Base-by-base conservation (phyloP, 192 early-diverging fungal species). In the Geosiphon pyriformis region DNA sequence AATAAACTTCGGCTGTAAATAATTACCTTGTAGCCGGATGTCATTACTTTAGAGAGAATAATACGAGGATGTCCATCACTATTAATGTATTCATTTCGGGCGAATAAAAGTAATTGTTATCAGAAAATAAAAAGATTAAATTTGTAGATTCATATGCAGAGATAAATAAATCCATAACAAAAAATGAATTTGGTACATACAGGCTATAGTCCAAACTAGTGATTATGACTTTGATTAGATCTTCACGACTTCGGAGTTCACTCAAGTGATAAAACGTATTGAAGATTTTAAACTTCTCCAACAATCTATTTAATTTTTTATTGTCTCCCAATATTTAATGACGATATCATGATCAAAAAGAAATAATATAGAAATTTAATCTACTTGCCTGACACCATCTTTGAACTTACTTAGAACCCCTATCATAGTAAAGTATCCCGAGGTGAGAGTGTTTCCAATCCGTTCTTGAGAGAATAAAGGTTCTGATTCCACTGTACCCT, bases 11-110 rank as follows among this genome's bases (percentile, higher is more conserved):
- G n/a, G n/a, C n/a, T n/a, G n/a, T n/a, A n/a, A n/a, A n/a, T 2
- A 47, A 15, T 49, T 33, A 83, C 81, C 48, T 92, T 92, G 64
- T 94, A 89, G 0, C 89, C 88, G 6, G 88, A 90, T 1, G 90
- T 90, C 85, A 93, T 87, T 15, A 94, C 75, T 70, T 94, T 94
- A 29, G 88, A 89, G 3, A 94, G 66, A 3, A 94, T 75, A 4
- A 92, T 81, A 6, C 92, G 80, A 0, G 88, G 82, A 72, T 94
- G 92, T 0, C 88, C 90, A 61, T 94, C 90, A 37, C 87, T 88
- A 66, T 7, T 22, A 3, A 42, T 34, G 49, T 1, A 47, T 1
- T 48, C 29, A 32, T 33, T 54, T 15, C 20, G 20, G 20, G 26
- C 20, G 6, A 12, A 7, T 15, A 29, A 32, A 6, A 37, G 17